phyloP scores from a whole-genome alignment of 1,284 basidiomycete genomes.

The Trametes sp. region DNA sequence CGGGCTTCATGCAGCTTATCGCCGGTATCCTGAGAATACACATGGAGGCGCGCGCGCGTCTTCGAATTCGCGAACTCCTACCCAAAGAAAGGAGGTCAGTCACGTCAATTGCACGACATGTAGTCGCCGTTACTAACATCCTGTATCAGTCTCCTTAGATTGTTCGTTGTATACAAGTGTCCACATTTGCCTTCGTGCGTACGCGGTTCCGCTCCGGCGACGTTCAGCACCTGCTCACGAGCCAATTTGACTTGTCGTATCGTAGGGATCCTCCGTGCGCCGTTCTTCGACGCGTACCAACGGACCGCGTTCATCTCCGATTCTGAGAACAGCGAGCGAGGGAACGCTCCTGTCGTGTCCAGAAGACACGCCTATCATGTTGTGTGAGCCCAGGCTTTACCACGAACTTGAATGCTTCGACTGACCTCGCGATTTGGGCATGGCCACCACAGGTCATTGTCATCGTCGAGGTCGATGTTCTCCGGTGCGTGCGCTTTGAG shows the following conservation, averaged over 20 bases:
- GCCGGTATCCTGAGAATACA: too few species aligned
- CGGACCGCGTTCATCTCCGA: background rate
- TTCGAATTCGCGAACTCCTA: too few species aligned
- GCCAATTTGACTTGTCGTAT: background rate
- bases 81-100: too few species aligned
- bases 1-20: too few species aligned
- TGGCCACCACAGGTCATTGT: background rate
- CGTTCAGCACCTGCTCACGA: background rate
- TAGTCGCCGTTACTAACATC: too few species aligned
- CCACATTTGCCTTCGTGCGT: background rate
- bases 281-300: background rate
- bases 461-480: background rate
- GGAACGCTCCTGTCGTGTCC: background rate
- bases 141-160: too few species aligned
- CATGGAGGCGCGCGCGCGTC: too few species aligned
- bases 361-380: constrained; percentile 3
- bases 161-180: background rate
- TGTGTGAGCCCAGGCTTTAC: background rate
- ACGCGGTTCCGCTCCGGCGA: background rate
- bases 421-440: background rate
- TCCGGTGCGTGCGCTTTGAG: background rate
- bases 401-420: background rate
- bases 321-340: constrained; percentile 1
- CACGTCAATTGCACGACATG: too few species aligned
- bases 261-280: background rate